phyloP scores from a whole-genome alignment of 805 yeast genomes.

The Cyberlindnera subsufficiens region DNA sequence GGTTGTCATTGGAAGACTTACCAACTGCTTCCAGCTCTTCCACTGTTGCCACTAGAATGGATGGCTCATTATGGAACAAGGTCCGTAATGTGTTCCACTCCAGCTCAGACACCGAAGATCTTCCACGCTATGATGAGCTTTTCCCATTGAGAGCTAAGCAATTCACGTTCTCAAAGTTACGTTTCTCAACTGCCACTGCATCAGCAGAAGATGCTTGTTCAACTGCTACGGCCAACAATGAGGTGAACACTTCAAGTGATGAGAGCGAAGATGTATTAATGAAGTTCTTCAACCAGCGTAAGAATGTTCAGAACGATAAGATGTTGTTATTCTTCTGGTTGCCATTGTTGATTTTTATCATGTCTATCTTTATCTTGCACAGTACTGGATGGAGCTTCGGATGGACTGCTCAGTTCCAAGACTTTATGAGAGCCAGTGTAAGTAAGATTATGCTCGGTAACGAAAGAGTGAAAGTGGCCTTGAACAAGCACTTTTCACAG shows the following conservation, averaged over 20 bases:
- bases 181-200: constrained; percentile 11
- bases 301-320: constrained; percentile 59
- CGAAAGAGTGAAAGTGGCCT: constrained; percentile 39
- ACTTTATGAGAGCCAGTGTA: constrained; percentile 34
- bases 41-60: constrained; percentile 3
- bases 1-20: not conserved
- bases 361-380: constrained; percentile 38
- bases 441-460: constrained; percentile 50
- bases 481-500: constrained; percentile 31
- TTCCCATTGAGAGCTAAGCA: constrained; percentile 40
- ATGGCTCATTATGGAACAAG: constrained; percentile 31
- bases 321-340: constrained; percentile 90
- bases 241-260: constrained; percentile 8
- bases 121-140: constrained; percentile 73
- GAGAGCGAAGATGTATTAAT: constrained; percentile 29
- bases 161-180: constrained; percentile 13
- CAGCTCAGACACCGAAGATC: constrained; percentile 30
- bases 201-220: constrained; percentile 1
- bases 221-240: constrained; percentile 6
- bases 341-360: constrained; percentile 59
- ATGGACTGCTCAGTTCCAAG: constrained; percentile 30
- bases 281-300: constrained; percentile 36
- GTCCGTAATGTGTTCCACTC: constrained; percentile 27
- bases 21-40: not conserved
- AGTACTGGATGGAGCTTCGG: constrained; percentile 31